Evolutionary conservation across 495 filamentous ascomycete species (phyloP), one percentile per base, ranked within the genome.

Genomic region (Aspergillus incahuasiensis): DNA sequence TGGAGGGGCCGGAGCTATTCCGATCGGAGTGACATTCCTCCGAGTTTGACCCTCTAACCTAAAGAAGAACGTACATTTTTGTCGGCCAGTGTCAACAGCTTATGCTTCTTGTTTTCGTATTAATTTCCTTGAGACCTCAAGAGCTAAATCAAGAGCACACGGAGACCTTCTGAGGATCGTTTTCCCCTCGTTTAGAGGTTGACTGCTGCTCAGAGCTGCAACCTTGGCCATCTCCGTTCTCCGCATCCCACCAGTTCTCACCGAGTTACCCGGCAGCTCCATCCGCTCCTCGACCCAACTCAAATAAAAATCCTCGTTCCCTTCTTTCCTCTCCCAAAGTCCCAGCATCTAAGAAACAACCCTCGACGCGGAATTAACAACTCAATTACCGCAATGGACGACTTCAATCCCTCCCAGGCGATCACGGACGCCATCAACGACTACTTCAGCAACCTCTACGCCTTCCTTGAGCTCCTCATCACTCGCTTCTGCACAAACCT

Each of bases 401-500:
- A 57, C 51, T 20, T 35, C 32, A 35, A 35, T 11, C 32, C 32
- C 32, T 35, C 32, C 45, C 44, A 24, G 20, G 20, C 22, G 18
- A 44, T 40, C 48, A 53, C 50, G 11, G 72, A 75, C n/a, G 66
- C 67, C 3, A 55, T 68, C 42, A 55, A 55, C 22, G 69, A 72
- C 54, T 74, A 74, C 64, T 68, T 70, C 63, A 39, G 22, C 49
- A 67, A 73, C 22, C 41, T 74, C 56, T 74, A 68, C 61, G 38
- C 43, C 41, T 48, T 64, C 41, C 34, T 70, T 50, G 66, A 67
- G 11, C 52, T 54, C 2, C 41, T 52, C 44, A 12, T 69, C 48
- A 56, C 40, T 8, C 69, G 70, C 63, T 76, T 86, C 68, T 63
- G 62, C 48, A 79, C 66, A 55, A 89, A 90, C 67, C 24, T 83